A percentile compares a stretch with the other conserved stretches of the same genome.
Evolutionary conservation across 768 basidiomycete genomes (phyloP).

Genomic region (Coprinellus micaceus): DNA sequence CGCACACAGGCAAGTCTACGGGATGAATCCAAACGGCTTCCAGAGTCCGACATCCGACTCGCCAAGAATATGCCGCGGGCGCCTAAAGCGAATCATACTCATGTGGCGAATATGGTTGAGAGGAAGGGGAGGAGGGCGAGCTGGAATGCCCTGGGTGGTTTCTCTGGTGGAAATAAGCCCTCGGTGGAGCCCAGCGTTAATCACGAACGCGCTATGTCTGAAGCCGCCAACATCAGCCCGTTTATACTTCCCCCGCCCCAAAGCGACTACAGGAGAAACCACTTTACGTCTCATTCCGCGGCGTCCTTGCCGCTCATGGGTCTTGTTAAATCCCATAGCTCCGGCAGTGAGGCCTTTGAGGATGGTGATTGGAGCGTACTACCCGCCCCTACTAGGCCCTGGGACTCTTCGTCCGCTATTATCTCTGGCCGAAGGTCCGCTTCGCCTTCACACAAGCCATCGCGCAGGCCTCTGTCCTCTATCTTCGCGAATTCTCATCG

Average conservation of each 20-base stretch:
- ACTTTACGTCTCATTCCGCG: not conserved
- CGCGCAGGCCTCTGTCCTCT: not conserved
- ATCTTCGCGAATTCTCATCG: not conserved
- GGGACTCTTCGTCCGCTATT: not conserved
- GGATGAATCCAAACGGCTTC: constrained; percentile 6
- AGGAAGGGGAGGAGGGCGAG: not conserved
- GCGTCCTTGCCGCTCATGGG: not conserved
- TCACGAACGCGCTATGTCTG: not conserved
- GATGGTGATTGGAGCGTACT: not conserved
- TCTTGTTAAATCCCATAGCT: not conserved
- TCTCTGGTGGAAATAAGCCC: too few species aligned
- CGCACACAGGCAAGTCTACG: constrained; percentile 8
- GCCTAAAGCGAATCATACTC: not conserved
- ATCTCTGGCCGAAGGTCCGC: too few species aligned
- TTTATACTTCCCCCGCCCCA: not conserved
- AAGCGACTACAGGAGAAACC: not conserved
- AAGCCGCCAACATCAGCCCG: not conserved
- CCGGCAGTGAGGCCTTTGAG: not conserved
- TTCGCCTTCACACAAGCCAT: not conserved
- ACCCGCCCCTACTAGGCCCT: not conserved
- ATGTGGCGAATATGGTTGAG: not conserved
- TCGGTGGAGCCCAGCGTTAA: not conserved
- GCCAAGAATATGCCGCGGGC: not conserved
- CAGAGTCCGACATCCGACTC: not conserved
- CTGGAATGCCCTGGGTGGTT: not conserved